phyloP scores from a whole-genome alignment of 148 eudicot genomes.

The Amaranthus palmeri region DNA sequence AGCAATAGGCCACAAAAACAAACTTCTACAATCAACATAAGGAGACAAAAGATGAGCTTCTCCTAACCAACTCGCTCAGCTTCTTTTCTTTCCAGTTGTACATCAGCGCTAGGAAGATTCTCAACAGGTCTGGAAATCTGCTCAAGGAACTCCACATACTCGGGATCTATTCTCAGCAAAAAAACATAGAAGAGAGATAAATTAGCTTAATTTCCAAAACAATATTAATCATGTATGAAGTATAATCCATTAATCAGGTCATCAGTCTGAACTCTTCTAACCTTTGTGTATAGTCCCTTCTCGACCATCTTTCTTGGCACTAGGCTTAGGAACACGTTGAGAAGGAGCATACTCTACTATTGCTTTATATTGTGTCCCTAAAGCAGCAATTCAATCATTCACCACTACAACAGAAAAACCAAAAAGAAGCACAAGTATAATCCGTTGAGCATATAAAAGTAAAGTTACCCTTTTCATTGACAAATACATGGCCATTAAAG shows the following conservation, averaged over 20 bases:
- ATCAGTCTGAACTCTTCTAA: not conserved
- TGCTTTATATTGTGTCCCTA: slow-evolving; percentile 46
- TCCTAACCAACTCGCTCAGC: slow-evolving; percentile 44
- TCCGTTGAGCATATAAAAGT: not conserved
- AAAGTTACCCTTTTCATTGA: slow-evolving; percentile 44
- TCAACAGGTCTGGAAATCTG: slow-evolving; percentile 37
- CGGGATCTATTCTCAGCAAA: slow-evolving; percentile 31
- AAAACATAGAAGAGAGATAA: not conserved
- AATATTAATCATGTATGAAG: not conserved
- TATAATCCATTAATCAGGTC: not conserved
- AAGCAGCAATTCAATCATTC: not conserved
- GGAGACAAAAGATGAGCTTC: not conserved
- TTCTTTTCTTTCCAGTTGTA: slow-evolving; percentile 45
- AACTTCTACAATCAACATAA: not conserved
- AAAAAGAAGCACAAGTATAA: not conserved
- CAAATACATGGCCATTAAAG: slow-evolving; percentile 47
- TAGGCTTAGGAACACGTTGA: slow-evolving; percentile 36
- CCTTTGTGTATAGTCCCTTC: slow-evolving; percentile 50
- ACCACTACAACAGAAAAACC: not conserved
- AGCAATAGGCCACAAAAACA: not conserved
- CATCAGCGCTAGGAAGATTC: slow-evolving; percentile 48
- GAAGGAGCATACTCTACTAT: slow-evolving; percentile 50
- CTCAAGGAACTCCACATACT: slow-evolving; percentile 45
- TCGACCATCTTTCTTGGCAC: slow-evolving; percentile 44
- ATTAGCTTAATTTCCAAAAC: not conserved